Evolutionary conservation across 805 yeast genomes (phyloP).

Genomic region (Wickerhamiella bombiphila): DNA sequence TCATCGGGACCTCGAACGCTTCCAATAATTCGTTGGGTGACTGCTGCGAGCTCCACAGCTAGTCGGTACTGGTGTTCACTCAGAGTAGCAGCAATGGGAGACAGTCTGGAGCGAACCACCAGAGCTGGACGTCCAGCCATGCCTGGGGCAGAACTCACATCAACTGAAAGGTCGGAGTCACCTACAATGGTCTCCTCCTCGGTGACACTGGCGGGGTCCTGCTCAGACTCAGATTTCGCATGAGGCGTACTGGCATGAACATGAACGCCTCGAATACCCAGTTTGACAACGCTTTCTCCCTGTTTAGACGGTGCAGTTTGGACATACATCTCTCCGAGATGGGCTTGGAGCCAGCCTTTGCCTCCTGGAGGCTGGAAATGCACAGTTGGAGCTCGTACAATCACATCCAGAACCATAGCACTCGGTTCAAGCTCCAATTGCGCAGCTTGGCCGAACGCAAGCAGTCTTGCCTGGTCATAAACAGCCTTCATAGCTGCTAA

Average conservation of each 20-base stretch:
- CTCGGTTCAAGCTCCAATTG: constrained; percentile 43
- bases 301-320: constrained; percentile 37
- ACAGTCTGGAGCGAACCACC: constrained; percentile 40
- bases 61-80: constrained; percentile 61
- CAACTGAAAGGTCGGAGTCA: constrained; percentile 9
- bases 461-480: constrained; percentile 80
- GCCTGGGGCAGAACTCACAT: constrained; percentile 5
- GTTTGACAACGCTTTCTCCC: constrained; percentile 35
- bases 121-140: constrained; percentile 32
- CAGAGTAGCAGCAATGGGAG: constrained; percentile 46
- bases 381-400: constrained; percentile 67
- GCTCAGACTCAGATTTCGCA: too few species aligned
- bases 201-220: too few species aligned
- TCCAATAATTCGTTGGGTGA: constrained; percentile 41
- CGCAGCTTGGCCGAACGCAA: constrained; percentile 71
- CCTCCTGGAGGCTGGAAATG: constrained; percentile 48
- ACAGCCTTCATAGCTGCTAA: constrained; percentile 74
- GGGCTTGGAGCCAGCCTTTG: constrained; percentile 47
- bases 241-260: constrained; percentile 44
- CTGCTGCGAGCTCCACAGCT: constrained; percentile 38
- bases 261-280: constrained; percentile 61
- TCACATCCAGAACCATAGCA: constrained; percentile 55
- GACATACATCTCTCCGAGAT: constrained; percentile 71
- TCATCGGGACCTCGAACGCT: constrained; percentile 36
- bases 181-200: constrained; percentile 36